Conservation (phyloP, 1,284 basidiomycete species). For the Rhodotorula sp. region DNA sequence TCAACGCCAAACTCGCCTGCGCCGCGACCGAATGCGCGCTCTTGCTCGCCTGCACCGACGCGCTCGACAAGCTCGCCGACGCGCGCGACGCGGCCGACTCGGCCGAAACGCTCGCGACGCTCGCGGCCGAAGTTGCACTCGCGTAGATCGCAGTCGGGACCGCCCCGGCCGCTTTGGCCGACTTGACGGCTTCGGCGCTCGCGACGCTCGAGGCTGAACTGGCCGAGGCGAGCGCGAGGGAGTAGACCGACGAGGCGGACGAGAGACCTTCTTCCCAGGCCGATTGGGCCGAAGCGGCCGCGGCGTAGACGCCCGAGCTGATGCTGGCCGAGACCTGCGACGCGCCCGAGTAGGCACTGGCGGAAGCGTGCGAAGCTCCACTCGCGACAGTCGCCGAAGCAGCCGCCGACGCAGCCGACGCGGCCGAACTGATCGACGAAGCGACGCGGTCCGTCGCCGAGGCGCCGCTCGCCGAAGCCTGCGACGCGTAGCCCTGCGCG, state of each 20-base stretch:
- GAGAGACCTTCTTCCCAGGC: constrained; percentile 23
- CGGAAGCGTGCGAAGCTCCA: not conserved
- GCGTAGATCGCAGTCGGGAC: constrained; percentile 22
- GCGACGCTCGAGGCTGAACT: constrained; percentile 31
- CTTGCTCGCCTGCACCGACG: constrained; percentile 27
- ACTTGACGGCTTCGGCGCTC: constrained; percentile 12
- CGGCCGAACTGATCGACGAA: not conserved
- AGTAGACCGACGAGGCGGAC: constrained; percentile 33
- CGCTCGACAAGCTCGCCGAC: constrained; percentile 23
- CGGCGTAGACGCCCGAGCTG: constrained; percentile 27
- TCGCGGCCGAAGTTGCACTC: constrained; percentile 30
- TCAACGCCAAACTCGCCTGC: constrained; percentile 3
- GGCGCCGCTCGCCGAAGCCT: constrained; percentile 8
- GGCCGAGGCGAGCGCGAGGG: constrained; percentile 27
- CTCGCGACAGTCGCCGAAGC: constrained; percentile 10
- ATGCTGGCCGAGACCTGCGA: constrained; percentile 23
- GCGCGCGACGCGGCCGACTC: constrained; percentile 31
- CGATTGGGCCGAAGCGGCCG: constrained; percentile 23
- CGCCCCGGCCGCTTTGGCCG: constrained; percentile 1
- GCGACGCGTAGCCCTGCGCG: constrained; percentile 20
- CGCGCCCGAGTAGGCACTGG: constrained; percentile 1
- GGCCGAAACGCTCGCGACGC: constrained; percentile 31
- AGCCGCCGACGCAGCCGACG: constrained; percentile 17
- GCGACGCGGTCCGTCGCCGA: constrained; percentile 4
- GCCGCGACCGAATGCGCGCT: constrained; percentile 7